Conservation (phyloP, 1,284 basidiomycete species). For the Cryptococcus hybrid region DNA sequence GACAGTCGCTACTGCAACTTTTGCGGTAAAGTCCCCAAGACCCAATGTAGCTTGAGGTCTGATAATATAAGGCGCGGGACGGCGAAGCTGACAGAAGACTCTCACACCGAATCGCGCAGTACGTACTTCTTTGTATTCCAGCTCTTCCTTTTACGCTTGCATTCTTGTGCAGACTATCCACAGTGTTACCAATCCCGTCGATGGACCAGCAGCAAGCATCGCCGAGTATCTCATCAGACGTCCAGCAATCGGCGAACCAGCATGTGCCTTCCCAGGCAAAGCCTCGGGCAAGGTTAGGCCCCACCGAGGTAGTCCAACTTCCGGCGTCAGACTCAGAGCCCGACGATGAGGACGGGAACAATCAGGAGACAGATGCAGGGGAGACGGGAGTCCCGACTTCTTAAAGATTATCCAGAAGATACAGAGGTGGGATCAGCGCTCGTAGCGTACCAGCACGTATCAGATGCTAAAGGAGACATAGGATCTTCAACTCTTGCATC, state of each 20-base stretch:
- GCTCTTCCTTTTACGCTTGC: background rate
- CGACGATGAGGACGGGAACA: slow-evolving; percentile 14
- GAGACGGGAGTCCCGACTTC: slow-evolving; percentile 50
- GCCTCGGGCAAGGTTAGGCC: slow-evolving; percentile 36
- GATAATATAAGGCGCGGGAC: too few relatives aligned
- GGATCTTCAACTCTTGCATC: slow-evolving; percentile 89
- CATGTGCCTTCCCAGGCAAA: slow-evolving; percentile 11
- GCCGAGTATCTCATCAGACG: background rate
- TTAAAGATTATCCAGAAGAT: slow-evolving; percentile 58
- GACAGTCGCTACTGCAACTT: too few relatives aligned
- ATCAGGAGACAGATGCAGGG: slow-evolving; percentile 22
- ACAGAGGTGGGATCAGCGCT: slow-evolving; percentile 59
- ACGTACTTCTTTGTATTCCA: background rate
- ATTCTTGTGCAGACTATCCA: background rate
- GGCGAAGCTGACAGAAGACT: too few relatives aligned
- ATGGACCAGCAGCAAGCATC: background rate
- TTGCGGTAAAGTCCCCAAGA: too few relatives aligned
- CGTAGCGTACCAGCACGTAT: background rate
- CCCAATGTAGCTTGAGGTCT: too few relatives aligned
- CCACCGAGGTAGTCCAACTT: slow-evolving; percentile 33
- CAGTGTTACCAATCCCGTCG: background rate
- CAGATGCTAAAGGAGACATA: slow-evolving; percentile 38
- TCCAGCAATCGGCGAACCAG: background rate
- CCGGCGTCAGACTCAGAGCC: slow-evolving; percentile 22
- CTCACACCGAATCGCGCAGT: too few relatives aligned